Conservation (phyloP, 495 filamentous ascomycete genomes). For the Penicillium bovifimosum region DNA sequence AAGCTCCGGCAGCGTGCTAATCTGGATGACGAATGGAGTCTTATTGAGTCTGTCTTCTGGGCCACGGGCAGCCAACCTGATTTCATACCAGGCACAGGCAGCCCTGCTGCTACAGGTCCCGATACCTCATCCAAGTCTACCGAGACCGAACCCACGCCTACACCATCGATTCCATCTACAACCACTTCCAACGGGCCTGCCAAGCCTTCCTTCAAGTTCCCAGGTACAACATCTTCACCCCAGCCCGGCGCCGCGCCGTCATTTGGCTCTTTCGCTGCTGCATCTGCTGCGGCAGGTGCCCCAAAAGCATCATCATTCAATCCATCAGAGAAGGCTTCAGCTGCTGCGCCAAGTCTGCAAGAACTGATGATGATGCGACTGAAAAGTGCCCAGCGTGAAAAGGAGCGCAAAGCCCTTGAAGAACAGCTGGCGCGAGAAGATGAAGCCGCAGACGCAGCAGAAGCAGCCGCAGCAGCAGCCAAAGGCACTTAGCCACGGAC, state of each 20-base stretch:
- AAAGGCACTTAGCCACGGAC: constrained; percentile 5
- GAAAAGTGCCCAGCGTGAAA: constrained; percentile 54
- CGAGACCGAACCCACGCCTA: constrained; percentile 4
- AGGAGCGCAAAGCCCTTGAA: constrained; percentile 48
- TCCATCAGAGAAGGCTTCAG: constrained; percentile 22
- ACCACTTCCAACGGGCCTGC: constrained; percentile 14
- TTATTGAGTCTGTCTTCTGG: constrained; percentile 54
- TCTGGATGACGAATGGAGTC: constrained; percentile 35
- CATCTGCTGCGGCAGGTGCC: constrained; percentile 22
- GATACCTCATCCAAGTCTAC: constrained; percentile 15
- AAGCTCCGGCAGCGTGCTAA: constrained; percentile 26
- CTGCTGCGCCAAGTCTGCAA: constrained; percentile 46
- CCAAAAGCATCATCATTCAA: constrained; percentile 29
- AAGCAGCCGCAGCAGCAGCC: constrained; percentile 22
- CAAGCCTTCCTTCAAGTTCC: constrained; percentile 35
- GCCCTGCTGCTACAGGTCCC: constrained; percentile 5
- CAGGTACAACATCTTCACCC: constrained; percentile 25
- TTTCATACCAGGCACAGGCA: constrained; percentile 15
- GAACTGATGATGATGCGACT: constrained; percentile 57
- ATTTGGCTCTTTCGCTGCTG: constrained; percentile 45
- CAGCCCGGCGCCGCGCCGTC: constrained; percentile 42
- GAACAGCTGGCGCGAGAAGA: constrained; percentile 51
- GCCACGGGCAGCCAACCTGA: constrained; percentile 49
- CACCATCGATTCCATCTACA: constrained; percentile 17
- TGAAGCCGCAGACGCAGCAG: constrained; percentile 43